Percentiles rank a stretch among this genome's conserved stretches.
These are phyloP conservation scores for Sporothrix brunneoviolacea DNA, from an alignment of 2,329 filamentous ascomycete species.

Conservation along the genomic window DNA sequence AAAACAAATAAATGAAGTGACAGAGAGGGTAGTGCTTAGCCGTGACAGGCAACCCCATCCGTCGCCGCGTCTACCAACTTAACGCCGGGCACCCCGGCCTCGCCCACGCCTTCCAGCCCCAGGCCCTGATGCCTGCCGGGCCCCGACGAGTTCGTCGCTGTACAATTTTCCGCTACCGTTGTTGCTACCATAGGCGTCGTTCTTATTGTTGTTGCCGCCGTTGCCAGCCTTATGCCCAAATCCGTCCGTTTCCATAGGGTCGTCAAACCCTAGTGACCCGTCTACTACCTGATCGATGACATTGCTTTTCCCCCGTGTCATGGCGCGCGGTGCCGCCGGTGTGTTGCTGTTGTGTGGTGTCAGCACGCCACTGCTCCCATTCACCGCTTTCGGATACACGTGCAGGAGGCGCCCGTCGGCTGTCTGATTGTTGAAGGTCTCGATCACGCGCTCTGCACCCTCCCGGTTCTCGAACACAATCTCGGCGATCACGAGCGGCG, in stretches of 20 bases:
- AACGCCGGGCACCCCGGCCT: constrained; percentile 11
- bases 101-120: constrained; percentile 4
- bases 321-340: constrained; percentile 26
- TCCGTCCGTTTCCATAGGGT: constrained; percentile 36
- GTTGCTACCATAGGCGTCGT: not conserved
- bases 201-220: not conserved
- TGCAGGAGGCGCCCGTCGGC: constrained; percentile 69
- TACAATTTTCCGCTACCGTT: constrained; percentile 37
- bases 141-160: constrained; percentile 36
- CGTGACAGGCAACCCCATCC: no score
- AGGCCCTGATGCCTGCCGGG: not conserved
- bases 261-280: constrained; percentile 48
- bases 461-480: constrained; percentile 66
- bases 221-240: constrained; percentile 11
- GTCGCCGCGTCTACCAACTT: not conserved
- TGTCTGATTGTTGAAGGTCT: constrained; percentile 71
- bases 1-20: not conserved
- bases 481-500: constrained; percentile 70
- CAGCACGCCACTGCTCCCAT: constrained; percentile 15
- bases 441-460: constrained; percentile 67
- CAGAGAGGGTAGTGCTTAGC: no score
- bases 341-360: constrained; percentile 7
- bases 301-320: constrained; percentile 23
- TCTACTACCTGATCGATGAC: constrained; percentile 41
- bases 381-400: constrained; percentile 59